Evolutionary conservation across 805 yeast species (phyloP).

Genomic region (Barnettozyma sucrosica): DNA sequence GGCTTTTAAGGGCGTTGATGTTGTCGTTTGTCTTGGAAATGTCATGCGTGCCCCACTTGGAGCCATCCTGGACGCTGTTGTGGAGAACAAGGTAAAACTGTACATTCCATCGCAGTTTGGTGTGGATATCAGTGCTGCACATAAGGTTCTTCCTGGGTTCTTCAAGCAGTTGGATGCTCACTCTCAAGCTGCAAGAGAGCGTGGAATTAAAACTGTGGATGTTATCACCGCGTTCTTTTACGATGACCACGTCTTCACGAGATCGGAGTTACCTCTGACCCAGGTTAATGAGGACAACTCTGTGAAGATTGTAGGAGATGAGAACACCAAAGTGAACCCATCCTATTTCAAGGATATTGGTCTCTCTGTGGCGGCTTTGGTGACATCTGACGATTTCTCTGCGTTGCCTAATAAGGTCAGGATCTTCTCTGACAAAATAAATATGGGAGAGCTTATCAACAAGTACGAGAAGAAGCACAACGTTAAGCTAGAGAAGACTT

Average conservation of each 20-base stretch:
- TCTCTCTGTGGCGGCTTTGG: constrained; percentile 35
- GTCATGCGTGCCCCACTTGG: constrained; percentile 27
- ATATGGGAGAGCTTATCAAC: constrained; percentile 34
- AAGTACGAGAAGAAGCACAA: constrained; percentile 36
- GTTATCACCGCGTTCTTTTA: constrained; percentile 38
- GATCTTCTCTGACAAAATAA: constrained; percentile 36
- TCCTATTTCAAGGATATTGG: constrained; percentile 40
- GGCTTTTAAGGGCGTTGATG: constrained; percentile 45
- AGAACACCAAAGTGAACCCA: constrained; percentile 31
- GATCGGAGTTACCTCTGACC: constrained; percentile 24
- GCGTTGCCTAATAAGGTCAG: constrained; percentile 39
- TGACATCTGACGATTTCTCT: constrained; percentile 29
- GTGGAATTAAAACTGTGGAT: constrained; percentile 44
- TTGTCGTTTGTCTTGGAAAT: constrained; percentile 42
- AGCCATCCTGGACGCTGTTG: constrained; percentile 35
- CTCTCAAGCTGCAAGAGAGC: constrained; percentile 32
- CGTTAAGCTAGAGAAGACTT: constrained; percentile 30
- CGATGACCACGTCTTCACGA: constrained; percentile 25
- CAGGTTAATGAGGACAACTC: constrained; percentile 32
- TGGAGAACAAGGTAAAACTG: constrained; percentile 39
- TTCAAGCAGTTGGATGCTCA: constrained; percentile 24
- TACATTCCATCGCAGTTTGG: constrained; percentile 63
- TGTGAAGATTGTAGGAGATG: constrained; percentile 33
- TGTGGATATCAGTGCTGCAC: constrained; percentile 31
- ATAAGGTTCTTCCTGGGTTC: constrained; percentile 31